A percentile compares a stretch with the other conserved stretches of the same genome.
Evolutionary conservation across 805 yeast species (phyloP).

Genomic region (Yarrowia bubula): DNA sequence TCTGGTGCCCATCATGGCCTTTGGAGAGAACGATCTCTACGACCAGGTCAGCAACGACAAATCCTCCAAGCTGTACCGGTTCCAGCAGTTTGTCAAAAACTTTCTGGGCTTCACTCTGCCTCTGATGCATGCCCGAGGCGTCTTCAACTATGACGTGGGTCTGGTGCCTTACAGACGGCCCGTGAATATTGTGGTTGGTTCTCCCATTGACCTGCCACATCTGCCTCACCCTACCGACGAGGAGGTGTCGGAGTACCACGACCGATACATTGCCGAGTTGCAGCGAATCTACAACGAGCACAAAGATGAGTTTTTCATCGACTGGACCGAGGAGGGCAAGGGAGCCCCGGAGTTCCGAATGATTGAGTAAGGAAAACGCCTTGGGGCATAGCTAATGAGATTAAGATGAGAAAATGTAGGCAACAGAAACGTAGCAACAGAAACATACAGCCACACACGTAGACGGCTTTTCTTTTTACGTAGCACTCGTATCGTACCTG

Average conservation of each 20-base stretch:
- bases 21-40: slow-evolving; percentile 80
- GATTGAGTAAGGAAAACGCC: slow-evolving; percentile 18
- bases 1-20: slow-evolving; percentile 84
- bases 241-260: slow-evolving; percentile 69
- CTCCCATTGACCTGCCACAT: slow-evolving; percentile 44
- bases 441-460: too few species aligned
- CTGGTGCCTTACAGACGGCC: slow-evolving; percentile 81
- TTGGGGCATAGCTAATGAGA: slow-evolving; percentile 9
- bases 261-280: slow-evolving; percentile 50
- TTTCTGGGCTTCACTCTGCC: slow-evolving; percentile 84
- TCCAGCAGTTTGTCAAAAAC: slow-evolving; percentile 72
- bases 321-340: slow-evolving; percentile 28
- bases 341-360: slow-evolving; percentile 12
- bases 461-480: too few species aligned
- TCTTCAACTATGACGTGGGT: slow-evolving; percentile 91
- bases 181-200: slow-evolving; percentile 62
- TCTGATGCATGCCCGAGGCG: slow-evolving; percentile 85
- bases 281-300: slow-evolving; percentile 58
- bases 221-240: slow-evolving; percentile 46
- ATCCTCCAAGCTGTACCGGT: slow-evolving; percentile 48
- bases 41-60: slow-evolving; percentile 49
- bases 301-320: slow-evolving; percentile 44
- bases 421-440: too few species aligned
- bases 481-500: too few species aligned
- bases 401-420: too few species aligned